These are phyloP conservation scores for Rhododendron henanense DNA, from an alignment of 148 eudicot genomes.

Conservation along the genomic window DNA sequence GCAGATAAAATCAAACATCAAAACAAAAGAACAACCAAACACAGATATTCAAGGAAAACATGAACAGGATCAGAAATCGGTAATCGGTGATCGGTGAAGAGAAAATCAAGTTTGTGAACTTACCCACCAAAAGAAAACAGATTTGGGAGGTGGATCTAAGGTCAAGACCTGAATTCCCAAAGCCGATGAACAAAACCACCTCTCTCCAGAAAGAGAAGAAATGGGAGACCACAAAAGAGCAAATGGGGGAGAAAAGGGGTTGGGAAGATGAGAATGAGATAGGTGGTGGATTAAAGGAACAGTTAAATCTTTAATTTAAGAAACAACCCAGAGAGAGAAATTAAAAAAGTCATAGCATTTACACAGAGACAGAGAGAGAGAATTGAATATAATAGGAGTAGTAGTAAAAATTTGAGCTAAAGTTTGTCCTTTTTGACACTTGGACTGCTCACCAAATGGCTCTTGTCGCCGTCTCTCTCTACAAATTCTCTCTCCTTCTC, in stretches of 20 bases:
- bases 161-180: constrained; percentile 26
- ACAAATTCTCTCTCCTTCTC: neutral
- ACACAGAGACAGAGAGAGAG: neutral
- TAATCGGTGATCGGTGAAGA: constrained; percentile 13
- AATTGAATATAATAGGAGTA: neutral
- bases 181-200: neutral
- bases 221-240: constrained; percentile 15
- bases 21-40: neutral
- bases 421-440: constrained; percentile 12
- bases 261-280: constrained; percentile 6
- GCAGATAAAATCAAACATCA: constrained; percentile 7
- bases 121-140: constrained; percentile 23
- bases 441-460: constrained; percentile 27
- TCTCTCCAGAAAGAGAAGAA: constrained; percentile 12
- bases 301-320: constrained; percentile 23
- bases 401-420: neutral
- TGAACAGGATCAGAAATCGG: constrained; percentile 15
- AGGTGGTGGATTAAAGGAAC: constrained; percentile 18
- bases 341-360: constrained; percentile 7
- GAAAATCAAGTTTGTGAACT: neutral
- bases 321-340: constrained; percentile 19
- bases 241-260: constrained; percentile 3
- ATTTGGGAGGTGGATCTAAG: constrained; percentile 25
- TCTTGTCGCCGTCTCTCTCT: constrained; percentile 8
- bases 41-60: constrained; percentile 5